phyloP scores from a whole-genome alignment of 2,329 filamentous ascomycete species.

The Cladosporium sp. region DNA sequence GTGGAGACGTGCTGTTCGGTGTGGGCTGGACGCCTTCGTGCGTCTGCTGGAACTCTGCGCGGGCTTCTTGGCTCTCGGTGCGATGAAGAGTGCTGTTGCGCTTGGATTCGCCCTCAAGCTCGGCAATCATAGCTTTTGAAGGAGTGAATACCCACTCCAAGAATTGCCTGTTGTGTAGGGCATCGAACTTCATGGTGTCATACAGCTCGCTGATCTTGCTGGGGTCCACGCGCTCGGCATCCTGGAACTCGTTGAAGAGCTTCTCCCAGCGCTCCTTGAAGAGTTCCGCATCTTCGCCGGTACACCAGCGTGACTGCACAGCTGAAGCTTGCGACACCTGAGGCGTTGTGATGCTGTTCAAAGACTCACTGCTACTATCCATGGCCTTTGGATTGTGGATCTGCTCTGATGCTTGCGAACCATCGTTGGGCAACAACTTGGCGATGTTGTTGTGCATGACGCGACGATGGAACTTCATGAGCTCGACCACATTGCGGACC shows the following conservation, averaged over 20 bases:
- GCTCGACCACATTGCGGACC: slow-evolving; percentile 83
- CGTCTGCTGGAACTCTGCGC: slow-evolving; percentile 35
- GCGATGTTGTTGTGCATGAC: slow-evolving; percentile 95
- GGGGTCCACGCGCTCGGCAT: slow-evolving; percentile 95
- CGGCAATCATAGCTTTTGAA: slow-evolving; percentile 72
- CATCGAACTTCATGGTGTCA: slow-evolving; percentile 99
- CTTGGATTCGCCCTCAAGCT: slow-evolving; percentile 38
- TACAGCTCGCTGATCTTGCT: slow-evolving; percentile 98
- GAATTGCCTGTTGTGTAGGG: slow-evolving; percentile 92
- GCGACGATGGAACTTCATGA: slow-evolving; percentile 95
- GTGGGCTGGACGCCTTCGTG: slow-evolving; percentile 29
- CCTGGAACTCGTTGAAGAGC: slow-evolving; percentile 92
- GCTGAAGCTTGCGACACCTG: slow-evolving; percentile 23
- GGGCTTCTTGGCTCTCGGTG: slow-evolving; percentile 35
- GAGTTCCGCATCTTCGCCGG: slow-evolving; percentile 88
- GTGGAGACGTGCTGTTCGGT: slow-evolving; percentile 8
- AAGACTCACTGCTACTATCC: slow-evolving; percentile 19
- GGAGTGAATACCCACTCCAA: slow-evolving; percentile 97
- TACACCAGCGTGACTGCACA: slow-evolving; percentile 93
- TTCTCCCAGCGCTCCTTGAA: slow-evolving; percentile 99
- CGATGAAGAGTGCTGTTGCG: slow-evolving; percentile 24
- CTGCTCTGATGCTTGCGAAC: slow-evolving; percentile 59
- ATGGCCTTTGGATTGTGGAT: slow-evolving; percentile 58
- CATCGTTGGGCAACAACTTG: slow-evolving; percentile 65
- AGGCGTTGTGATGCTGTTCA: slow-evolving; percentile 10